phyloP scores from a whole-genome alignment of 129 eudicot genomes.

The Erigeron canadensis region DNA sequence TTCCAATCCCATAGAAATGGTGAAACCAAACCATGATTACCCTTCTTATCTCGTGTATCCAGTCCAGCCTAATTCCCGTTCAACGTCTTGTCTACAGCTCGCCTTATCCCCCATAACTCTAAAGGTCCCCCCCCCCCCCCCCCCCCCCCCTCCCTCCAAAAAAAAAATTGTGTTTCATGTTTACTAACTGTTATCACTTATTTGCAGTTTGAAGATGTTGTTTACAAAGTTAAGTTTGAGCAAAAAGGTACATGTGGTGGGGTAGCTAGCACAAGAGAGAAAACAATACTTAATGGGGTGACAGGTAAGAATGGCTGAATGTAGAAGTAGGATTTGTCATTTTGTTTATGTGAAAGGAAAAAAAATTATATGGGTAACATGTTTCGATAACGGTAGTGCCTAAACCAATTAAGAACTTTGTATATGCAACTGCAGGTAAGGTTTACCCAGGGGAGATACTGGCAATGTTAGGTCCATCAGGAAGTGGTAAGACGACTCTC shows the following conservation, averaged over 20 bases:
- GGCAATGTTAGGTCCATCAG: constrained; percentile 98
- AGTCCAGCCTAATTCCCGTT: constrained; percentile 37
- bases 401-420: background rate
- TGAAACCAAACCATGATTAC: constrained; percentile 39
- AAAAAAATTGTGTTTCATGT: background rate
- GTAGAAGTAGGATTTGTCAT: no score
- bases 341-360: no score
- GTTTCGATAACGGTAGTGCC: background rate
- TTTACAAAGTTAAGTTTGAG: constrained; percentile 62
- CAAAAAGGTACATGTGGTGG: constrained; percentile 48
- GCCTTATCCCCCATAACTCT: constrained; percentile 62
- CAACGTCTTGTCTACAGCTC: constrained; percentile 49
- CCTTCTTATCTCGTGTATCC: constrained; percentile 49
- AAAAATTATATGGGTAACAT: no score
- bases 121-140: constrained; percentile 54
- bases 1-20: constrained; percentile 38
- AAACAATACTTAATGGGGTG: constrained; percentile 82
- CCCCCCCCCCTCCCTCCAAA: constrained; percentile 3
- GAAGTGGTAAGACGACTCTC: constrained; percentile 97
- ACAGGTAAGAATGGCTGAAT: constrained; percentile 29
- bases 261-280: constrained; percentile 54
- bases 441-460: constrained; percentile 92
- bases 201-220: constrained; percentile 88
- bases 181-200: constrained; percentile 7
- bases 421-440: constrained; percentile 28